Base-by-base conservation (phyloP, 148 eudicot species). In the Beta vulgaris region DNA sequence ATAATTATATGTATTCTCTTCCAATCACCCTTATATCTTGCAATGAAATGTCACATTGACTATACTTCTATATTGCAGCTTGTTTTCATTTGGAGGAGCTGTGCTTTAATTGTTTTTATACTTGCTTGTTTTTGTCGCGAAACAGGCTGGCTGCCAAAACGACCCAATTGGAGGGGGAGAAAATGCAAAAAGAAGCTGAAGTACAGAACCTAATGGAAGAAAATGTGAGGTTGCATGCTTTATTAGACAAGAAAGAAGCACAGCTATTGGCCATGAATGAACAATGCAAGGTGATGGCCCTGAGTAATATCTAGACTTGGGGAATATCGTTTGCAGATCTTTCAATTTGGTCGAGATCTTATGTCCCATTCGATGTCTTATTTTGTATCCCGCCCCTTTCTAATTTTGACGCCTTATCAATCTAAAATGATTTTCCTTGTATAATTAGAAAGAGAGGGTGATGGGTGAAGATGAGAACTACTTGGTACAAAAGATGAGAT, bases 211-310 rank as follows among this genome's bases (percentile, higher is more conserved):
- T 93, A 21, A 89, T 93, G 98, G 93, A 93, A 72, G 98, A 93
- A 79, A 93, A 93, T 69, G 87, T 89, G 76, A 85, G 81, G 83
- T 77, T 93, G 80, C 80, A 81, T 75, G 83, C 91, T 60, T 86
- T 86, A 75, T 87, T 93, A 34, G 98, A 93, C 87, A 88, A 93
- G 80, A 93, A 91, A 78, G 98, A 93, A 78, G 96, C 96, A 26
- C 98, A 93, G 71, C 87, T 93, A 36, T 83, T 93, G 84, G 98
- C 98, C 67, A 93, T 93, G 98, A 93, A 88, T 72, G 98, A 93
- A 71, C 96, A 93, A 49, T 93, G 98, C 87, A 93, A 91, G 88
- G 79, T 93, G 61, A 91, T 93, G 96, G 98, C 98, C 64, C 78
- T 93, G 32, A 89, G 80, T 60, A 65, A 87, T 67, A 77, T 91